Conservation (phyloP, 495 filamentous ascomycete species). For the Immersiella caudata region DNA sequence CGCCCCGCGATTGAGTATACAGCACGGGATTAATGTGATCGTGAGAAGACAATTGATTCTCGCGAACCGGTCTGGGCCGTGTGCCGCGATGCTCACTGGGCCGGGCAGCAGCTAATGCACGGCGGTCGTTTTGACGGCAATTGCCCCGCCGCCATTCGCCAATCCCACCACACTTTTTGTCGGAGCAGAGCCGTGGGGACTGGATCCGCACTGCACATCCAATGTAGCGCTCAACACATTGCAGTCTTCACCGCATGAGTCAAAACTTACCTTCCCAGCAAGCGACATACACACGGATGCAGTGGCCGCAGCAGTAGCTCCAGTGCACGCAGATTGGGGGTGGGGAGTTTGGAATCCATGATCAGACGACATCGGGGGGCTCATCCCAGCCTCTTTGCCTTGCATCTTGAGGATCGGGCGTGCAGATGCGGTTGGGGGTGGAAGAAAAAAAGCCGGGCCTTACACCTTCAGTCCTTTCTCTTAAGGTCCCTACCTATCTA, state of each 20-base stretch:
- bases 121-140: background rate
- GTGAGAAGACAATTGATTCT: background rate
- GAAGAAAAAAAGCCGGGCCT: background rate
- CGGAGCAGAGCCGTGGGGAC: background rate
- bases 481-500: too few species aligned
- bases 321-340: background rate
- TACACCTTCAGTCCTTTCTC: background rate
- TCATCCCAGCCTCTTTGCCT: constrained; percentile 8
- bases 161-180: constrained; percentile 13
- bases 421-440: background rate
- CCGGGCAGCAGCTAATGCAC: constrained; percentile 6
- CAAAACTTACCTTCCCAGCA: constrained; percentile 19
- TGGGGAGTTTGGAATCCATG: background rate
- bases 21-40: background rate
- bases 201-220: background rate
- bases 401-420: background rate
- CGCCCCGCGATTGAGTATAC: background rate
- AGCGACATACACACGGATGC: constrained; percentile 8
- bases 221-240: background rate
- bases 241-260: constrained; percentile 35
- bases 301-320: background rate
- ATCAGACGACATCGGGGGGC: background rate
- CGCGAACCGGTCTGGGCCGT: background rate
- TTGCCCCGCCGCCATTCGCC: constrained; percentile 5
- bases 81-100: background rate